Evolutionary conservation across 139 green algal species (phyloP).

Genomic region (Parachlorella kessleri): DNA sequence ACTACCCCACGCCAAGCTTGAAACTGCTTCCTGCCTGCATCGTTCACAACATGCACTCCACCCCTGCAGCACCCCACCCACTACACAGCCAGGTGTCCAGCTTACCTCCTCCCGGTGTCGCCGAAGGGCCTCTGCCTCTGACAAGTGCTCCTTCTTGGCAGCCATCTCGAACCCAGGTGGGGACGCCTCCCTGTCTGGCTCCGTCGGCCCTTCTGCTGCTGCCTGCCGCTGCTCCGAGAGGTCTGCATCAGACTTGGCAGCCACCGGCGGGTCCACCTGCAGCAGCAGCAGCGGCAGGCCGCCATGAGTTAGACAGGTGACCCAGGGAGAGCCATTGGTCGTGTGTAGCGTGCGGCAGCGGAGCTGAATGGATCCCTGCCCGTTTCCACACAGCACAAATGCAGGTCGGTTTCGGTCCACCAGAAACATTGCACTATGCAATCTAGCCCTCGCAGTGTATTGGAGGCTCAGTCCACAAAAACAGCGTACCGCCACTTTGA

Average conservation of each 20-base stretch:
- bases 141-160: conserved; percentile 43
- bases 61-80: neutral
- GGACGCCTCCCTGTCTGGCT: neutral
- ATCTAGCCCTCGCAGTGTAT: neutral
- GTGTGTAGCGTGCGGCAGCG: neutral
- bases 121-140: conserved; percentile 32
- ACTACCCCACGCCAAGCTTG: neutral
- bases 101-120: conserved; percentile 16
- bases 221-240: neutral
- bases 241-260: conserved; percentile 20
- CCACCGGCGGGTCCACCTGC: conserved; percentile 22
- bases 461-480: neutral
- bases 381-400: neutral
- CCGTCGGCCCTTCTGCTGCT: neutral
- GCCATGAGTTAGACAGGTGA: neutral
- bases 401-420: neutral
- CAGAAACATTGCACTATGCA: neutral
- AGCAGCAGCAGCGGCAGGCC: neutral
- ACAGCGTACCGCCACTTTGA: neutral
- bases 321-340: neutral
- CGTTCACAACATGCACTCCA: neutral
- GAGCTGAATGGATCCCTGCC: neutral
- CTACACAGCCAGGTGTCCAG: neutral
- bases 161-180: conserved; percentile 33
- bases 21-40: too few relatives aligned